Base-by-base conservation (phyloP, 352 stramenopile genomes). In the Phytophthora macrochlamydospora region DNA sequence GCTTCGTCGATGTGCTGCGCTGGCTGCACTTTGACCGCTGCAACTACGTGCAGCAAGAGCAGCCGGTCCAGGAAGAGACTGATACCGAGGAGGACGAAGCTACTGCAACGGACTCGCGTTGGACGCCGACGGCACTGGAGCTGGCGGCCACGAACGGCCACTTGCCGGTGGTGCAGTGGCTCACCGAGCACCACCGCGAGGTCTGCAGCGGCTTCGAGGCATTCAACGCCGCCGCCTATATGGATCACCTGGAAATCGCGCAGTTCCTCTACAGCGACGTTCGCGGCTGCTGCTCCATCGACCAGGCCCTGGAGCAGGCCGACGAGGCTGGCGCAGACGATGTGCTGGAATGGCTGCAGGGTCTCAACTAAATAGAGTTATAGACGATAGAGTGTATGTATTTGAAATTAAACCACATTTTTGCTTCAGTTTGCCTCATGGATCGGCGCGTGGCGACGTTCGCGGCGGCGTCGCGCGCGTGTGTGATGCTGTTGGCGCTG, bases 201-300 rank as follows among this genome's bases (percentile, higher is more conserved):
- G 73, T 78, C 37, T 88, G 77, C 69, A 59, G 65, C 56, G 77
- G 69, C 33, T 68, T 78, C 40, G 83, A 91, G 31, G 80, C 78
- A 9, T 79, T 91, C 53, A 91, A 89, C 53, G 80, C 81, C 6
- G 83, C 83, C 1, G 73, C 69, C 57, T 91, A 91, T 67, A 91
- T 91, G 83, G 83, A 91, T 59, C 80, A 91, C 59, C 18, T 90
- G 28, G 78, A 84, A 43, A 62, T 91, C 43, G 76, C 60, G 18
- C 78, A 79, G 56, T 86, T 85, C 31, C 67, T 91, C 4, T 79
- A 85, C 60, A 42, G 62, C 7, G 53, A 79, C 38, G 60, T 83
- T 29, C 80, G 76, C 43, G 53, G 65, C 7, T 83, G 65, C 55
- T 91, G 83, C 62, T 75, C 68, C 4, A 59, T 91, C 29, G 54